Evolutionary conservation across 148 eudicot genomes (phyloP).

Genomic region (Tetragonia tetragonoides): DNA sequence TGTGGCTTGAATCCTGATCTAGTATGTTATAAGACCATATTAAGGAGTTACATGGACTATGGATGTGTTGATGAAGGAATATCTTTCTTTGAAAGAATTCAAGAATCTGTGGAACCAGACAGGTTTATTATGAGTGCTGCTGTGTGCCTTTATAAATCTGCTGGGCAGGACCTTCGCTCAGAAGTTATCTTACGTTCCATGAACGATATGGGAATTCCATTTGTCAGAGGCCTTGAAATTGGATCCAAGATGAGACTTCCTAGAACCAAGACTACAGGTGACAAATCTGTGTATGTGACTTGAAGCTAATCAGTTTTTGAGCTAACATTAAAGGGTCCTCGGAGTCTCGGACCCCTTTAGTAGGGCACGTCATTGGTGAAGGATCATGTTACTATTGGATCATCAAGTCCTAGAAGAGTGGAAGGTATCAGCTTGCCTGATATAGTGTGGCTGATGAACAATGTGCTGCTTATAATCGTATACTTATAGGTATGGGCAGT

Average conservation of each 20-base stretch:
- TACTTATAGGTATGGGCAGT: too few species aligned
- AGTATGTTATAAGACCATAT: slow-evolving; percentile 40
- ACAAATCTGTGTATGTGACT: background rate
- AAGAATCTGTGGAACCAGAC: slow-evolving; percentile 37
- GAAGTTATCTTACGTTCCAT: slow-evolving; percentile 43
- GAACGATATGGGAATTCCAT: slow-evolving; percentile 41
- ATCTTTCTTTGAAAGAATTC: slow-evolving; percentile 48
- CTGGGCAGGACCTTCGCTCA: slow-evolving; percentile 38
- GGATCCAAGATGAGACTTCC: slow-evolving; percentile 35
- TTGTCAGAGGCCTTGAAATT: slow-evolving; percentile 44
- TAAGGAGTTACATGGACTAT: slow-evolving; percentile 50
- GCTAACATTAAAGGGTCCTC: background rate
- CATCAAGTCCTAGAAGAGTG: too few species aligned
- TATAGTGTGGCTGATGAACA: too few species aligned
- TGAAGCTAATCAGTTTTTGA: background rate
- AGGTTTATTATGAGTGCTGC: slow-evolving; percentile 72
- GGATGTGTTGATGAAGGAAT: slow-evolving; percentile 60
- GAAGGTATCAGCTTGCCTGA: too few species aligned
- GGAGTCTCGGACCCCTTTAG: too few species aligned
- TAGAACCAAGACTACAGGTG: background rate
- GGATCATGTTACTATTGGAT: too few species aligned
- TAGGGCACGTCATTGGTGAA: too few species aligned
- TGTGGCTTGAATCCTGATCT: slow-evolving; percentile 47
- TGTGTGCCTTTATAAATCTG: slow-evolving; percentile 58
- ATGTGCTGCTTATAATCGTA: too few species aligned